Evolutionary conservation across 2,329 filamentous ascomycete species (phyloP).

Genomic region (Aaosphaeria arxii): DNA sequence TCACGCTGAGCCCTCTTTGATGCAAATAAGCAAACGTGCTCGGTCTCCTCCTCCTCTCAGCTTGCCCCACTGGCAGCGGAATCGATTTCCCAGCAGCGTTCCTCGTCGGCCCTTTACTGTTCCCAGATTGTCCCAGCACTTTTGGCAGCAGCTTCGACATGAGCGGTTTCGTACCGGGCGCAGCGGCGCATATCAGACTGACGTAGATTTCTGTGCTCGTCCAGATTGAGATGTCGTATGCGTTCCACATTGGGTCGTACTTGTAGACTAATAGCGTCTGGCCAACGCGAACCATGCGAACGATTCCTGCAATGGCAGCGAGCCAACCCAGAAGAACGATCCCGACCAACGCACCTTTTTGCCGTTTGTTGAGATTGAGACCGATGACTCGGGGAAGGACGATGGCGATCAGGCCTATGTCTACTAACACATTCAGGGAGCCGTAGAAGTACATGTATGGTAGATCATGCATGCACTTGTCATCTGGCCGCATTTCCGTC

Average conservation of each 20-base stretch:
- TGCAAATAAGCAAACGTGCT: background rate
- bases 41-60: background rate
- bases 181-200: constrained; percentile 16
- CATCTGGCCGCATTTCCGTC: constrained; percentile 12
- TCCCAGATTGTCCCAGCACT: constrained; percentile 11
- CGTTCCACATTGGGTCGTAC: constrained; percentile 19
- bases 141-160: constrained; percentile 15
- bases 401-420: constrained; percentile 17
- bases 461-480: constrained; percentile 13
- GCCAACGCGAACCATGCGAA: constrained; percentile 16
- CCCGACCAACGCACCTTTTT: constrained; percentile 11
- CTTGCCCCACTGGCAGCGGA: background rate
- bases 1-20: background rate
- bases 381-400: constrained; percentile 15
- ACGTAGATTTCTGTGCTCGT: constrained; percentile 19
- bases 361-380: constrained; percentile 13
- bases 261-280: constrained; percentile 5
- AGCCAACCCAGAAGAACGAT: constrained; percentile 17
- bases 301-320: constrained; percentile 14
- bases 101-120: constrained; percentile 4
- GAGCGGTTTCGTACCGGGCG: constrained; percentile 17
- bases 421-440: constrained; percentile 12
- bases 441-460: constrained; percentile 11
- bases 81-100: background rate
- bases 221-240: constrained; percentile 22